A percentile compares a stretch with the other conserved stretches of the same genome.
These are phyloP conservation scores for Botryotinia globosa DNA, from an alignment of 2,329 filamentous ascomycete genomes.

Conservation along the genomic window DNA sequence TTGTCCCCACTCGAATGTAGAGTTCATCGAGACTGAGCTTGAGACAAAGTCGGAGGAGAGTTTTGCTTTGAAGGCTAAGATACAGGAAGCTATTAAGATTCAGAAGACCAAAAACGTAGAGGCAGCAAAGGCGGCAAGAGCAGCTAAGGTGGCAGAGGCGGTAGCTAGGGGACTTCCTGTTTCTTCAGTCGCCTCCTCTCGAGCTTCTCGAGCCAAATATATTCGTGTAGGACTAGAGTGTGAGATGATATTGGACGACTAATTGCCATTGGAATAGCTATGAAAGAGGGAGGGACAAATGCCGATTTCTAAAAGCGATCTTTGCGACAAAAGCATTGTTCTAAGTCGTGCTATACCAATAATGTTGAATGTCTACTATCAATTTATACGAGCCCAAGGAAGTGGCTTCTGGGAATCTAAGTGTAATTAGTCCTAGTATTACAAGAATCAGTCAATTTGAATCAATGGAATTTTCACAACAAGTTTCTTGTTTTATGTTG, in stretches of 20 bases:
- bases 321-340: background rate
- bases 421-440: background rate
- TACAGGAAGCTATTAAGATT: background rate
- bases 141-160: background rate
- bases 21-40: background rate
- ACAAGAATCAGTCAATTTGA: background rate
- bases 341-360: background rate
- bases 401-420: background rate
- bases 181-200: background rate
- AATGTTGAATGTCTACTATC: background rate
- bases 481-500: background rate
- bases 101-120: background rate
- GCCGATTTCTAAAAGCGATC: background rate
- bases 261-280: background rate
- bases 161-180: background rate
- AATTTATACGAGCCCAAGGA: background rate
- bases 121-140: background rate
- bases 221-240: background rate
- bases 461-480: background rate
- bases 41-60: background rate
- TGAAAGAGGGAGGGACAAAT: background rate
- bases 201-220: accelerated
- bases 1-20: background rate
- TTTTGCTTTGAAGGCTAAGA: background rate
- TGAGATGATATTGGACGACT: background rate